Percentiles rank a stretch among this genome's conserved stretches.
Evolutionary conservation across 352 stramenopile species (phyloP).

Genomic region (Globisporangium cylindrosporum): DNA sequence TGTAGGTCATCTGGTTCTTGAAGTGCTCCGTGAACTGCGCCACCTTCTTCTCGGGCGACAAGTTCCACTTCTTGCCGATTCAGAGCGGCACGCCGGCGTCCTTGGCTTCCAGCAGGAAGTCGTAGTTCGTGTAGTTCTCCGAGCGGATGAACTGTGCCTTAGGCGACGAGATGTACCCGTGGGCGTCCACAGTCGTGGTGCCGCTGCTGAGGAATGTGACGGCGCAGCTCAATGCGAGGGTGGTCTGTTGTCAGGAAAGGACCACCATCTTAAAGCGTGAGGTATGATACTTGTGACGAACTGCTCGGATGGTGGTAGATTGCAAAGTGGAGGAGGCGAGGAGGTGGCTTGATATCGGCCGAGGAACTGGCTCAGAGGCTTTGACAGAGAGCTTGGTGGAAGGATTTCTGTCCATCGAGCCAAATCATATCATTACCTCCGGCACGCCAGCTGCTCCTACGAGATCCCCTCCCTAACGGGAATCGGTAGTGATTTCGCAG

Average conservation of each 20-base stretch:
- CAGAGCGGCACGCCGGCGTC: not conserved
- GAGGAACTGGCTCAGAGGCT: not conserved
- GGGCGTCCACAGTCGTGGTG: not conserved
- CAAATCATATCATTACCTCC: not conserved
- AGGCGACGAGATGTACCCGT: constrained; percentile 8
- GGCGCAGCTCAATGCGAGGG: not conserved
- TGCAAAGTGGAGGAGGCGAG: not conserved
- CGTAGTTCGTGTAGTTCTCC: not conserved
- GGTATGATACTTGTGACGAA: not conserved
- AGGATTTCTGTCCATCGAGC: not conserved
- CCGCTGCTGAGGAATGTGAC: not conserved
- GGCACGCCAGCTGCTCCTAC: not conserved
- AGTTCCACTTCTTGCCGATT: constrained; percentile 20
- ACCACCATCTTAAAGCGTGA: not conserved
- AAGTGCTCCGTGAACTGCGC: constrained; percentile 1
- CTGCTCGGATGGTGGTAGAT: not conserved
- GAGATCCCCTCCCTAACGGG: too few relatives aligned
- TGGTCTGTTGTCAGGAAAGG: not conserved
- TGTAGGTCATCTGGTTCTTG: constrained; percentile 11
- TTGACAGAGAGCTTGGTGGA: not conserved
- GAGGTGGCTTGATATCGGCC: not conserved
- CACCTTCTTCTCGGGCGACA: constrained; percentile 2
- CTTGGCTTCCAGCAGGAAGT: not conserved
- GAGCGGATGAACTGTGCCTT: not conserved
- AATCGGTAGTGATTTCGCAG: not conserved